These are phyloP conservation scores for Paraglomus brasilianum DNA, from an alignment of 192 early-diverging fungal genomes.

Conservation along the genomic window DNA sequence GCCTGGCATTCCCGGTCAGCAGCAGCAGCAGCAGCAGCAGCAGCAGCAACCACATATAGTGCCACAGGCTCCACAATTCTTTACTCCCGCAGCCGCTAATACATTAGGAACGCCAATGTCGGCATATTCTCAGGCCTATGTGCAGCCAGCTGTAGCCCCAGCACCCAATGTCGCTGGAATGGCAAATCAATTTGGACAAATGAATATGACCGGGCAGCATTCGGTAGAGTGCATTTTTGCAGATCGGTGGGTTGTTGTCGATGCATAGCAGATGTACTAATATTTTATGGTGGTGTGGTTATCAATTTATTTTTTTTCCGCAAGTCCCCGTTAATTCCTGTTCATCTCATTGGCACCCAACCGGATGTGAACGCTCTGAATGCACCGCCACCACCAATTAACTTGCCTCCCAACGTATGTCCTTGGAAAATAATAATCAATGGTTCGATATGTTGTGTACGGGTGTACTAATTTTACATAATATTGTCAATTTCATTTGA, in stretches of 20 bases:
- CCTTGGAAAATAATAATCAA: not conserved
- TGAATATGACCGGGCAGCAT: conserved; percentile 31
- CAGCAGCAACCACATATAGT: not conserved
- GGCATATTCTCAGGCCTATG: conserved; percentile 23
- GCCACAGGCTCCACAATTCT: conserved; percentile 36
- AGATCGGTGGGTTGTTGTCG: conserved; percentile 11
- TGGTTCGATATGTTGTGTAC: not conserved
- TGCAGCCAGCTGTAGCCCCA: conserved; percentile 21
- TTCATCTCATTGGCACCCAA: conserved; percentile 51
- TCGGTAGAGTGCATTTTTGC: conserved; percentile 27
- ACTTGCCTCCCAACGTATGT: conserved; percentile 54
- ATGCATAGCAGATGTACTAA: not conserved
- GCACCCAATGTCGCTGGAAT: conserved; percentile 22
- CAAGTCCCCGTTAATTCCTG: conserved; percentile 34
- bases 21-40: not conserved
- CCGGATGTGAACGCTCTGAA: conserved; percentile 49
- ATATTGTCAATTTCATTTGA: not conserved
- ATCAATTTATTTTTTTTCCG: not conserved
- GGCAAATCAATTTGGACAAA: conserved; percentile 41
- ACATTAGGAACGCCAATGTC: conserved; percentile 29
- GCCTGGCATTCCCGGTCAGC: conserved; percentile 29
- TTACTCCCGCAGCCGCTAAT: conserved; percentile 38
- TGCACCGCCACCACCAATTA: conserved; percentile 46
- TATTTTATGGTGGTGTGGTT: not conserved
- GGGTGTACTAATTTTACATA: not conserved